Conservation (phyloP, 768 basidiomycete genomes). For the Cyathus striatus region DNA sequence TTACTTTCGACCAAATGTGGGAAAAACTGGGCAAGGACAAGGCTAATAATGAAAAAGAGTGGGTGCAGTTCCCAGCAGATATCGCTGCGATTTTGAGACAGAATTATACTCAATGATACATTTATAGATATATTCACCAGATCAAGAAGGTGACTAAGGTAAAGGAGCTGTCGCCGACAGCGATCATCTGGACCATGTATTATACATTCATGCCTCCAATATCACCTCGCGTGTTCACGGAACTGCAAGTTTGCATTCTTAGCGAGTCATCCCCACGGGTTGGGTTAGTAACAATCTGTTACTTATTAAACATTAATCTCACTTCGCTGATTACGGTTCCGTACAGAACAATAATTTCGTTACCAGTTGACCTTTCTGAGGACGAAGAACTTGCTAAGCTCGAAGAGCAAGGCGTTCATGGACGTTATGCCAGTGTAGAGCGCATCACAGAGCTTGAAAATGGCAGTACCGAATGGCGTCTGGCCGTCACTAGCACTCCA, state of each 20-base stretch:
- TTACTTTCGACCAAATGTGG: no score
- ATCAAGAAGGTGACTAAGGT: conserved; percentile 60
- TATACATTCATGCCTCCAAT: conserved; percentile 71
- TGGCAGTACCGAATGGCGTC: conserved; percentile 70
- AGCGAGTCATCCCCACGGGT: conserved; percentile 43
- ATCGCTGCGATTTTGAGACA: no score
- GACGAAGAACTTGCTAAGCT: conserved; percentile 54
- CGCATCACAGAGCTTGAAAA: conserved; percentile 54
- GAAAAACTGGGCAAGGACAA: no score
- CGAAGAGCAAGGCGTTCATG: conserved; percentile 61
- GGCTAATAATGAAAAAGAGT: no score
- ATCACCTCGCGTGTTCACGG: conserved; percentile 73
- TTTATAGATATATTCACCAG: conserved; percentile 31
- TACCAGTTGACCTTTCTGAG: conserved; percentile 61
- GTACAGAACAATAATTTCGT: conserved; percentile 48
- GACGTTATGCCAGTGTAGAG: conserved; percentile 69
- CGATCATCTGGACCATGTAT: conserved; percentile 65
- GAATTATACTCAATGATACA: no score
- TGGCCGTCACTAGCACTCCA: conserved; percentile 73
- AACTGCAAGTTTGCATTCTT: conserved; percentile 58
- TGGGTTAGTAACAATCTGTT: no score
- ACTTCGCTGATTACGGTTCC: background rate
- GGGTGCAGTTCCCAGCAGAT: no score
- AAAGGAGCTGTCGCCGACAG: conserved; percentile 57
- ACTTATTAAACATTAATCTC: background rate